Evolutionary conservation across 192 early-diverging fungal genomes (phyloP).

Genomic region (Rhizophagus clarus): DNA sequence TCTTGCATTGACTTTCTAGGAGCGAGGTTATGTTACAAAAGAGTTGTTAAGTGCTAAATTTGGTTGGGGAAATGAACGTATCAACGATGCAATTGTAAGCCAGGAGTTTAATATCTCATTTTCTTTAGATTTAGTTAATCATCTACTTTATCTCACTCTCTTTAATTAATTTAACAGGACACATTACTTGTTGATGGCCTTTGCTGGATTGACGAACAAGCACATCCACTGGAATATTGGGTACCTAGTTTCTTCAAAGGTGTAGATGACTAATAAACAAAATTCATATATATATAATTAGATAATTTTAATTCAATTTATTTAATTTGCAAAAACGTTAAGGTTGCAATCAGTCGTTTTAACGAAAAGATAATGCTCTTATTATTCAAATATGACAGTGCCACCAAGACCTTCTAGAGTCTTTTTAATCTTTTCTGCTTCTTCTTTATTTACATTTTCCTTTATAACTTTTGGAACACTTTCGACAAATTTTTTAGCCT

Average conservation of each 20-base stretch:
- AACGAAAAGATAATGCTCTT: neutral
- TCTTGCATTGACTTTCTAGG: conserved; percentile 6
- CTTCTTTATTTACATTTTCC: conserved; percentile 87
- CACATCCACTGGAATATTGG: conserved; percentile 56
- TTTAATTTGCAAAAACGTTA: neutral
- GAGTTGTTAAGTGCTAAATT: conserved; percentile 41
- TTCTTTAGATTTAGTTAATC: neutral
- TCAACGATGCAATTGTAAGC: conserved; percentile 57
- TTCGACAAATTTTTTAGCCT: conserved; percentile 99
- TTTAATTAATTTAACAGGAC: conserved; percentile 45
- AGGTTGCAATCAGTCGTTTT: neutral
- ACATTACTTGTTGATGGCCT: conserved; percentile 71
- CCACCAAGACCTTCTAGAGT: conserved; percentile 90
- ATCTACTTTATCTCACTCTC: conserved; percentile 10
- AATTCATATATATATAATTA: neutral
- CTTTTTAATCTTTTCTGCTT: conserved; percentile 98
- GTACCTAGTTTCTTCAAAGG: conserved; percentile 59
- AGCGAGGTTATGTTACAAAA: conserved; percentile 46
- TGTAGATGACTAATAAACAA: conserved; percentile 19
- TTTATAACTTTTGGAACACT: conserved; percentile 94
- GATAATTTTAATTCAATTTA: neutral
- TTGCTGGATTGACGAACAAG: conserved; percentile 74
- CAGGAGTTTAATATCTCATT: neutral
- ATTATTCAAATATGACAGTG: conserved; percentile 91
- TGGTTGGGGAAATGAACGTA: conserved; percentile 63